Percentiles rank a stretch among this genome's conserved stretches.
phyloP scores from a whole-genome alignment of 2,329 filamentous ascomycete species.

The Ciborinia camelliae region DNA sequence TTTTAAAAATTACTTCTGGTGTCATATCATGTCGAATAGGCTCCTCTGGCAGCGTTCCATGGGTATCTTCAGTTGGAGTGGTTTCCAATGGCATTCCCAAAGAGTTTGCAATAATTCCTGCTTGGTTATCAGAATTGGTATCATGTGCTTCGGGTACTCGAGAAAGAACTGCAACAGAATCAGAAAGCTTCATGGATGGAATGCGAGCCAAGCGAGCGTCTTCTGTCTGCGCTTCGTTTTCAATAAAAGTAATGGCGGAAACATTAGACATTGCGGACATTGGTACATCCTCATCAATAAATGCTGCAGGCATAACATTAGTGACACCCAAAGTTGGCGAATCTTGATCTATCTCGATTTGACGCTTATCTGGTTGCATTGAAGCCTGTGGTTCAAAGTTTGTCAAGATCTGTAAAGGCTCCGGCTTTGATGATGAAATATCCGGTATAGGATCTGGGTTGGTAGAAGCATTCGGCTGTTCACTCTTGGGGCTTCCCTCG shows the following conservation, averaged over 20 bases:
- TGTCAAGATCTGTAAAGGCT: constrained; percentile 32
- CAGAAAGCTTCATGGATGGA: constrained; percentile 16
- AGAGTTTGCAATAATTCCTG: constrained; percentile 21
- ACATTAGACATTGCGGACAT: constrained; percentile 56
- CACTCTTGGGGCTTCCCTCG: background rate
- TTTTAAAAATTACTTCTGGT: constrained; percentile 16
- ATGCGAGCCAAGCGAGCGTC: constrained; percentile 35
- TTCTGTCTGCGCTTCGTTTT: constrained; percentile 66
- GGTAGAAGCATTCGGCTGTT: background rate
- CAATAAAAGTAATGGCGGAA: constrained; percentile 67
- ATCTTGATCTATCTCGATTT: constrained; percentile 41
- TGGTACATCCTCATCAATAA: constrained; percentile 51
- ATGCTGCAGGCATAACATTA: constrained; percentile 56
- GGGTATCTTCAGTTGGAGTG: constrained; percentile 25
- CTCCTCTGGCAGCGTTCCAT: background rate
- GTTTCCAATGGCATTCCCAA: constrained; percentile 33
- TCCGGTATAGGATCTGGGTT: constrained; percentile 16
- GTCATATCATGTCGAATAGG: constrained; percentile 20
- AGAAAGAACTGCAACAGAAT: background rate
- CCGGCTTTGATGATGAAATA: constrained; percentile 10
- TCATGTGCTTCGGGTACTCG: constrained; percentile 6
- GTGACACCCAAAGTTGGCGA: constrained; percentile 61
- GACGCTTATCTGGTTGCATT: constrained; percentile 8
- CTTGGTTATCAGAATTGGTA: background rate
- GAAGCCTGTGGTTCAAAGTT: constrained; percentile 24